Percentiles rank a stretch among this genome's conserved stretches.
phyloP scores from a whole-genome alignment of 2,329 filamentous ascomycete species.

The Escovopsis sp. region DNA sequence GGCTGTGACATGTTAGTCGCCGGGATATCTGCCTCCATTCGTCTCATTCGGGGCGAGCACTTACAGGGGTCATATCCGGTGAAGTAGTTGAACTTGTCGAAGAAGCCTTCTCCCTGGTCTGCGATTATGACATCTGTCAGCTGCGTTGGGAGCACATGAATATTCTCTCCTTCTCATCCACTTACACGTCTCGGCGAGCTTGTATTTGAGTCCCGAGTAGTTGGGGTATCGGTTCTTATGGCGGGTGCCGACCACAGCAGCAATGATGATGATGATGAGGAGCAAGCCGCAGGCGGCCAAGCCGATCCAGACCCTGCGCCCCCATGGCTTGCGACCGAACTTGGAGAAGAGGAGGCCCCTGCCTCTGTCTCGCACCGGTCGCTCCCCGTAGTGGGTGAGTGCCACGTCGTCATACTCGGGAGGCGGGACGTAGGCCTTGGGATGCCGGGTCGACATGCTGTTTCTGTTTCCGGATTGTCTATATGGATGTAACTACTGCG shows the following conservation, averaged over 20 bases:
- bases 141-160: neutral
- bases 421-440: conserved; percentile 1
- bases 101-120: conserved; percentile 37
- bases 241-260: conserved; percentile 26
- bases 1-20: conserved; percentile 14
- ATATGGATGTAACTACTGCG: no score
- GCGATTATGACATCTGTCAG: neutral
- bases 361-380: no score
- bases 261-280: conserved; percentile 31
- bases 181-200: conserved; percentile 34
- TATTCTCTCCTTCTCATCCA: neutral
- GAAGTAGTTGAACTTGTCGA: conserved; percentile 41
- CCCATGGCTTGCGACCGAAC: conserved; percentile 39
- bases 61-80: conserved; percentile 33
- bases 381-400: conserved; percentile 7
- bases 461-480: no score
- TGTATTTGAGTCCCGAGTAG: conserved; percentile 32
- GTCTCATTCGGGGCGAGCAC: conserved; percentile 2
- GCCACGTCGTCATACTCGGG: conserved; percentile 16
- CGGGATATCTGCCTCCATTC: neutral
- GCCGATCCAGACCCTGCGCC: conserved; percentile 34
- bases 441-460: no score
- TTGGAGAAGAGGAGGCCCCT: no score
- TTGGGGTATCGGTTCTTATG: conserved; percentile 31
- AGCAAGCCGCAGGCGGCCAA: conserved; percentile 12